Evolutionary conservation across 2,329 filamentous ascomycete species (phyloP).

Genomic region (Ophiobolus disseminans): DNA sequence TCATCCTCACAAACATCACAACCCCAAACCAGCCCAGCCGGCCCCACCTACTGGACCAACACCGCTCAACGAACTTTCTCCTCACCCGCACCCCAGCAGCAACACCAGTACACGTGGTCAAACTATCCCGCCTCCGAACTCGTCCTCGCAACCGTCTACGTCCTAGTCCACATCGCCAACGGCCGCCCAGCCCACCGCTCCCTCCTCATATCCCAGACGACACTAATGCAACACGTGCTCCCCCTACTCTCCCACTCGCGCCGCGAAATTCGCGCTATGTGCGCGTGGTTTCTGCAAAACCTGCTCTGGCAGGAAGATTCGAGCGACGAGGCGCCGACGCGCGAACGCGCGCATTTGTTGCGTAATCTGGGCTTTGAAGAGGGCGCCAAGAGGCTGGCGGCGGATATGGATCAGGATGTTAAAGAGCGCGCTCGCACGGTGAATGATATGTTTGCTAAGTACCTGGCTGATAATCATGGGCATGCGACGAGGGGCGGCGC

Average conservation of each 20-base stretch:
- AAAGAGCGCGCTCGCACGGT: constrained; percentile 84
- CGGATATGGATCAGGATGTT: constrained; percentile 79
- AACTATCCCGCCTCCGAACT: constrained; percentile 63
- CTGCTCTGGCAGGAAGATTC: constrained; percentile 82
- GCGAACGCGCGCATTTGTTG: constrained; percentile 72
- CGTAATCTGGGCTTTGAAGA: constrained; percentile 73
- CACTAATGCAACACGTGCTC: constrained; percentile 75
- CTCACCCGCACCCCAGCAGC: constrained; percentile 49
- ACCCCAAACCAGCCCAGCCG: constrained; percentile 17
- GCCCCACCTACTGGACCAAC: constrained; percentile 55
- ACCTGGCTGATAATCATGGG: constrained; percentile 28
- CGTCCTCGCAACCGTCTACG: constrained; percentile 77
- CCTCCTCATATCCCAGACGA: constrained; percentile 69
- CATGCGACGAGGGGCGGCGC: constrained; percentile 4
- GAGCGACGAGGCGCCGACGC: constrained; percentile 69
- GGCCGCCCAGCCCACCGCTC: constrained; percentile 80
- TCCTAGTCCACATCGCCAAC: constrained; percentile 88
- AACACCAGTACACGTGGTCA: constrained; percentile 52
- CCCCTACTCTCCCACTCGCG: constrained; percentile 76
- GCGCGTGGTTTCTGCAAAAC: constrained; percentile 86
- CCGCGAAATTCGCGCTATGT: constrained; percentile 75
- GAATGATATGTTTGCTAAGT: constrained; percentile 62
- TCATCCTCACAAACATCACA: constrained; percentile 6
- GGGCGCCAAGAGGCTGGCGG: constrained; percentile 67
- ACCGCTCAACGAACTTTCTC: constrained; percentile 66